phyloP scores from a whole-genome alignment of 208 protist species.

The Trypanosoma grayi region DNA sequence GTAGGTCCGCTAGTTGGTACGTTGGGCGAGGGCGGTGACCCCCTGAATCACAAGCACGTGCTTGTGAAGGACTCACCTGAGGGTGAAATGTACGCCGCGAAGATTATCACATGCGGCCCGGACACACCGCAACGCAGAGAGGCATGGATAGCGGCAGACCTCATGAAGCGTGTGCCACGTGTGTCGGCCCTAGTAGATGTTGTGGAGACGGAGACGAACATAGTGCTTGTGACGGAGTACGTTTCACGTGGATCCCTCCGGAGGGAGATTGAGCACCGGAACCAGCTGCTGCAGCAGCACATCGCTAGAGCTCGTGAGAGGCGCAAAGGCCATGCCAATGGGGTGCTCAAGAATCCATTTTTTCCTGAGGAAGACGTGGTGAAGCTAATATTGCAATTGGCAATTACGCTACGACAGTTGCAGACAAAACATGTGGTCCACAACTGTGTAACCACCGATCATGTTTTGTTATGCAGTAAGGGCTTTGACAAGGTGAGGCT shows the following conservation, averaged over 20 bases:
- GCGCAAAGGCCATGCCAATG: not conserved
- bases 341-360: not conserved
- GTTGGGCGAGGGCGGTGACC: not conserved
- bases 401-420: not conserved
- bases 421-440: not conserved
- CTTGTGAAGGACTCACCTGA: not conserved
- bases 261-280: not conserved
- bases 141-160: not conserved
- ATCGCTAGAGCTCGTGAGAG: not conserved
- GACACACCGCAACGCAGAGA: not conserved
- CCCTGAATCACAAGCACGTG: not conserved
- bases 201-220: not conserved
- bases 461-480: not conserved
- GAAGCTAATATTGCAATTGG: not conserved
- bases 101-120: not conserved
- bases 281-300: not conserved
- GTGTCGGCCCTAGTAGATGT: not conserved
- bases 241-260: conserved; percentile 1
- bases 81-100: not conserved
- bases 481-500: not conserved
- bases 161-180: not conserved
- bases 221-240: not conserved
- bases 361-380: not conserved
- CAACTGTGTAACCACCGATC: not conserved
- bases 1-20: not conserved